Conservation (phyloP, 176 grass and related monocot species). For the Lolium rigidum region DNA sequence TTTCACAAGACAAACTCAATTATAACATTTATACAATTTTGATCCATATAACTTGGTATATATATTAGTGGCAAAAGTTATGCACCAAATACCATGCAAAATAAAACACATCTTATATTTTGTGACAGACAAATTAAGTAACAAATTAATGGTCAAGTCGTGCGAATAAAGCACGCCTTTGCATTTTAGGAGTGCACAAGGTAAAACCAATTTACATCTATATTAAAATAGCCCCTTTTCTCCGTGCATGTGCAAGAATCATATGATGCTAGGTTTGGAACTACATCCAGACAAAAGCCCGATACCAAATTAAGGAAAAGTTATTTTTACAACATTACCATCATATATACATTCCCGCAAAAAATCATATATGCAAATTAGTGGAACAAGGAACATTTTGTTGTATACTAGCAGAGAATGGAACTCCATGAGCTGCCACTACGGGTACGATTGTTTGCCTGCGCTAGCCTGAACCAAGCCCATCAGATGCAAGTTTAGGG, state of each 20-base stretch:
- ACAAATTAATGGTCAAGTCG: no score
- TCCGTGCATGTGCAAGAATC: neutral
- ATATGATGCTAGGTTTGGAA: neutral
- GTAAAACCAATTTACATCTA: no score
- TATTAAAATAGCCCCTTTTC: neutral
- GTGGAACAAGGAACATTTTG: constrained; percentile 4
- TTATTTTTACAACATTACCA: constrained; percentile 7
- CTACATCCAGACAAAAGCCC: neutral
- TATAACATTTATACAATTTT: no score
- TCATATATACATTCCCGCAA: constrained; percentile 28
- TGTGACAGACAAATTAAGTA: no score
- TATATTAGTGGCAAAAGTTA: no score
- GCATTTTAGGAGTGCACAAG: no score
- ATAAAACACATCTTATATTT: no score
- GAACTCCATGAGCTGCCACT: neutral
- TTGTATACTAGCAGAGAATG: constrained; percentile 9
- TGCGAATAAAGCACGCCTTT: no score
- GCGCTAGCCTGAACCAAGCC: neutral
- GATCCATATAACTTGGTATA: no score
- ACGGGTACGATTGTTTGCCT: neutral
- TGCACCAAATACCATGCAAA: no score
- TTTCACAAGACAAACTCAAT: no score
- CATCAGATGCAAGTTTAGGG: neutral
- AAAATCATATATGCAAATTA: constrained; percentile 36
- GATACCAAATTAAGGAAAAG: neutral